phyloP scores from a whole-genome alignment of 257 asterid genomes.

The Nyctanthes arbortristis region DNA sequence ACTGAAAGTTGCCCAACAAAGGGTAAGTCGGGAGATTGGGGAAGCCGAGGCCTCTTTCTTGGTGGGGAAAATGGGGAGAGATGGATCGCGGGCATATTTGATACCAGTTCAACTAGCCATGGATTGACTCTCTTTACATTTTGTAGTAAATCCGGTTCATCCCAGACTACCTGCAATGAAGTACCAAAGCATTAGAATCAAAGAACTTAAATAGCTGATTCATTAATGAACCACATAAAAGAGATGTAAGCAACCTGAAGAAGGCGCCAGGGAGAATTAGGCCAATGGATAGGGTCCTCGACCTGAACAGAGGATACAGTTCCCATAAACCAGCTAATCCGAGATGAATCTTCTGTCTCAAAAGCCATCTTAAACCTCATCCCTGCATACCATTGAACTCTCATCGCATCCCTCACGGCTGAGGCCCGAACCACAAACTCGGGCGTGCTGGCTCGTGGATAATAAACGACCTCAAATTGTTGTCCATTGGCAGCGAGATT shows the following conservation, averaged over 20 bases:
- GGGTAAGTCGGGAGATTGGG: slow-evolving; percentile 55
- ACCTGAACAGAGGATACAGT: slow-evolving; percentile 64
- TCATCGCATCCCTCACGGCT: slow-evolving; percentile 62
- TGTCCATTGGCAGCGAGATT: slow-evolving; percentile 51
- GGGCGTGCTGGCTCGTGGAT: slow-evolving; percentile 73
- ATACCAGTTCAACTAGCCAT: slow-evolving; percentile 75
- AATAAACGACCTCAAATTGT: slow-evolving; percentile 65
- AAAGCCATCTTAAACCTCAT: slow-evolving; percentile 89
- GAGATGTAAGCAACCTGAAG: slow-evolving; percentile 84
- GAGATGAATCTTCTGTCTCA: slow-evolving; percentile 78
- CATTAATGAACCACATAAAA: too few relatives aligned
- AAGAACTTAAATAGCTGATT: background rate
- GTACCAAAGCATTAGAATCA: background rate
- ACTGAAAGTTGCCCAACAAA: slow-evolving; percentile 35
- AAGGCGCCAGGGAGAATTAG: slow-evolving; percentile 89
- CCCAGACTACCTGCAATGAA: slow-evolving; percentile 67
- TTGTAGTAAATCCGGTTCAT: slow-evolving; percentile 79
- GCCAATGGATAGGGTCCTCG: slow-evolving; percentile 69
- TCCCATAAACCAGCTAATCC: slow-evolving; percentile 91
- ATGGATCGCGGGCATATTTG: slow-evolving; percentile 51
- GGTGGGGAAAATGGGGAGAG: slow-evolving; percentile 64
- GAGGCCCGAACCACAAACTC: slow-evolving; percentile 73
- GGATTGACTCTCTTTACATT: slow-evolving; percentile 79
- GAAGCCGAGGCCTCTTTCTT: slow-evolving; percentile 66
- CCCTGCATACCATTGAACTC: slow-evolving; percentile 66